These are phyloP conservation scores for Lachnellula occidentalis DNA, from an alignment of 2,329 filamentous ascomycete species.

Conservation along the genomic window DNA sequence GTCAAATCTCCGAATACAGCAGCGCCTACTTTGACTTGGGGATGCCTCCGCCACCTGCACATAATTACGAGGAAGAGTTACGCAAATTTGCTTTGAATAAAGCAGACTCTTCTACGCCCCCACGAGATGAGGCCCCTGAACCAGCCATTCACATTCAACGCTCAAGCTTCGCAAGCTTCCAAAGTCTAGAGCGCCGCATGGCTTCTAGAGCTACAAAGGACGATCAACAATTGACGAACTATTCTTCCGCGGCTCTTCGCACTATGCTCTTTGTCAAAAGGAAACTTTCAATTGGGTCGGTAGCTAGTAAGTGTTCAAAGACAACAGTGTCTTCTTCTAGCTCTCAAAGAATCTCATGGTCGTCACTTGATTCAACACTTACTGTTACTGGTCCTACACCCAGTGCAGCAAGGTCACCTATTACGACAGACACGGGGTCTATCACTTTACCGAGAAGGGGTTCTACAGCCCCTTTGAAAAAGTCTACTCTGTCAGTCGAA, in stretches of 20 bases:
- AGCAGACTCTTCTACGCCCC: too few relatives aligned
- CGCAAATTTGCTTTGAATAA: too few relatives aligned
- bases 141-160: not conserved
- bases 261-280: not conserved
- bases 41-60: too few relatives aligned
- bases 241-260: not conserved
- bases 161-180: not conserved
- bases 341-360: not conserved
- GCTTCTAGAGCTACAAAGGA: not conserved
- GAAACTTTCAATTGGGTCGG: not conserved
- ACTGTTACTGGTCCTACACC: not conserved
- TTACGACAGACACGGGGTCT: not conserved
- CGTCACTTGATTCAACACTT: not conserved
- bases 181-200: conserved; percentile 2
- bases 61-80: too few relatives aligned
- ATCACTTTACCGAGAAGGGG: too few relatives aligned
- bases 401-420: not conserved
- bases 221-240: not conserved
- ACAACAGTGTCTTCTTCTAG: not conserved
- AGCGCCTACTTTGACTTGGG: too few relatives aligned
- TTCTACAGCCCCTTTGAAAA: too few relatives aligned
- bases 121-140: too few relatives aligned
- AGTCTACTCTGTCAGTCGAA: too few relatives aligned
- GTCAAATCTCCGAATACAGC: too few relatives aligned
- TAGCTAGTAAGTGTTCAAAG: not conserved